A percentile compares a stretch with the other conserved stretches of the same genome.
These are phyloP conservation scores for Phytophthora idaei DNA, from an alignment of 352 stramenopile species.

Conservation along the genomic window DNA sequence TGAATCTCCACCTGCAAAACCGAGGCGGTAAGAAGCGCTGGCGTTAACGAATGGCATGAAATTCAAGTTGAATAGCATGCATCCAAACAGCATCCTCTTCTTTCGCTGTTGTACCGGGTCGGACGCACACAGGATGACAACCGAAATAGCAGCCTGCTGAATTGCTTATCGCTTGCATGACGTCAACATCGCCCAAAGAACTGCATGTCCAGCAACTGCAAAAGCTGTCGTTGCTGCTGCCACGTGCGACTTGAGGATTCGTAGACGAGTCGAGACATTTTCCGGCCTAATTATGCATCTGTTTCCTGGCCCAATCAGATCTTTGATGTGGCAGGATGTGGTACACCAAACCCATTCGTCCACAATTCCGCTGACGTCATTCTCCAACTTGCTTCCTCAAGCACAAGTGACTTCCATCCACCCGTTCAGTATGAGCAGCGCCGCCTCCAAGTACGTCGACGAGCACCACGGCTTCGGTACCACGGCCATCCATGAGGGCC, in stretches of 20 bases:
- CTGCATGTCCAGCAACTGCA: background rate
- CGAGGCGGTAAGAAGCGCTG: background rate
- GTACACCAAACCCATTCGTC: slow-evolving; percentile 15
- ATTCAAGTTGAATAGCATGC: background rate
- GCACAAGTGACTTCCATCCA: background rate
- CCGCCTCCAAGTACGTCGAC: slow-evolving; percentile 63
- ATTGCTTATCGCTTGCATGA: background rate
- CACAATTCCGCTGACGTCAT: slow-evolving; percentile 18
- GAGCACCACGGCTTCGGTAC: slow-evolving; percentile 86
- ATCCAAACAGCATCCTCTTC: background rate
- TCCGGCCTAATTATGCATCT: background rate
- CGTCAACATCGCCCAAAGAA: background rate
- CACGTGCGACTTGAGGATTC: background rate
- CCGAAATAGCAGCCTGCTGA: background rate
- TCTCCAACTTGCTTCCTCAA: slow-evolving; percentile 25
- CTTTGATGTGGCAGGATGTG: background rate
- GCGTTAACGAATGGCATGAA: background rate
- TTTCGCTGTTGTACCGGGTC: background rate
- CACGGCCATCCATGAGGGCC: slow-evolving; percentile 84
- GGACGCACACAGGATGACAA: slow-evolving; percentile 2
- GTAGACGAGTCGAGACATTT: slow-evolving; percentile 7
- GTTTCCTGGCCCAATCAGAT: slow-evolving; percentile 1
- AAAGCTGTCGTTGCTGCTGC: too few relatives aligned
- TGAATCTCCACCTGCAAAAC: slow-evolving; percentile 7
- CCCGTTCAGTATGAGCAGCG: slow-evolving; percentile 45